Evolutionary conservation across 176 grass and related monocot genomes (phyloP).

Genomic region (bread wheat (Triticum aestivum)): DNA sequence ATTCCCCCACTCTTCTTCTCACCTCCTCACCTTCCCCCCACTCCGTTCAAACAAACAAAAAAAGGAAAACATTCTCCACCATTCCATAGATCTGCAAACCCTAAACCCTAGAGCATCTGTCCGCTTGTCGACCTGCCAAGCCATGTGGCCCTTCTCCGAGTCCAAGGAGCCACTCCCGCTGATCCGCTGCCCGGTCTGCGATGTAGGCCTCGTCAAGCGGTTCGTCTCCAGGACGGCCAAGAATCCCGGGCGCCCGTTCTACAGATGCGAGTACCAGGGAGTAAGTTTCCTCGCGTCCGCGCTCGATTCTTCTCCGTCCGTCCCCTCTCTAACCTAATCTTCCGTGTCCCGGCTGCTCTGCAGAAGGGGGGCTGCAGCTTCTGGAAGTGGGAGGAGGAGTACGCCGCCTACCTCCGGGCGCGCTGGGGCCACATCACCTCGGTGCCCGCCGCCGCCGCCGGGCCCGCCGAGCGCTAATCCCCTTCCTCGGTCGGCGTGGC

Average conservation of each 20-base stretch:
- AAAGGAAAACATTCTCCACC: too few relatives aligned
- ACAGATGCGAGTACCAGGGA: not conserved
- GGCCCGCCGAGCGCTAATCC: not conserved
- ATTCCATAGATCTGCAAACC: not conserved
- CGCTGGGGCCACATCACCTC: not conserved
- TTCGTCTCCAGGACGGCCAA: constrained; percentile 7
- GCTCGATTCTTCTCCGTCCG: not conserved
- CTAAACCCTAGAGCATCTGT: not conserved
- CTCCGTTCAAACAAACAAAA: too few relatives aligned
- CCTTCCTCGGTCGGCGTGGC: not conserved
- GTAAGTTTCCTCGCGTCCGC: not conserved
- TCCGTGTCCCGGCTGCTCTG: not conserved
- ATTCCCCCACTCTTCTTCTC: not conserved
- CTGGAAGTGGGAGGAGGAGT: not conserved
- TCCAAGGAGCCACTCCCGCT: not conserved
- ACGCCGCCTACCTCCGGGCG: not conserved
- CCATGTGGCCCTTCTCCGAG: not conserved
- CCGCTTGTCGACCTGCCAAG: too few relatives aligned
- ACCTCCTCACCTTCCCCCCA: not conserved
- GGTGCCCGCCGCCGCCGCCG: not conserved
- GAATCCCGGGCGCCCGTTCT: not conserved
- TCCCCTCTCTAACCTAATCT: not conserved
- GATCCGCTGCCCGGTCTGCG: not conserved
- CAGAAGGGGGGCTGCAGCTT: not conserved
- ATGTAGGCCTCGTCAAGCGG: not conserved